Conservation (phyloP, 257 asterid genomes). For the Ehretia macrophylla region DNA sequence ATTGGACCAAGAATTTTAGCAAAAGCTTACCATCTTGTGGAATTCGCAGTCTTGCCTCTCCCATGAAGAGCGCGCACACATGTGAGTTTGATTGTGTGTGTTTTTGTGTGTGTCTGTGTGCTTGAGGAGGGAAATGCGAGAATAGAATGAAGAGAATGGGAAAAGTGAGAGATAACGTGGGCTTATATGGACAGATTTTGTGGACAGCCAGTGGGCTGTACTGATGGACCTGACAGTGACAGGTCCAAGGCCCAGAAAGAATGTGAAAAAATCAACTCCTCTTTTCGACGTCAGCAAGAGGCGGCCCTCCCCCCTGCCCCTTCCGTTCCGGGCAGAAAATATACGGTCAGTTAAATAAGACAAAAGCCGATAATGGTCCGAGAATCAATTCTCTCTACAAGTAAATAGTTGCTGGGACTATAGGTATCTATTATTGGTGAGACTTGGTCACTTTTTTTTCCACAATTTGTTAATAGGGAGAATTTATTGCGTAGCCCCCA, state of each 20-base stretch:
- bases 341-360: not conserved
- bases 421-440: too few relatives aligned
- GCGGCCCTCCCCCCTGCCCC: conserved; percentile 19
- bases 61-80: conserved; percentile 32
- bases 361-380: not conserved
- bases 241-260: conserved; percentile 55
- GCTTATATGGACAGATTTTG: conserved; percentile 33
- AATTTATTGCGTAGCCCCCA: too few relatives aligned
- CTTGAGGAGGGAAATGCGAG: conserved; percentile 1
- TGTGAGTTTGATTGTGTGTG: conserved; percentile 14
- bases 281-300: conserved; percentile 20
- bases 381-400: too few relatives aligned
- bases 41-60: conserved; percentile 37
- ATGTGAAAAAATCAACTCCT: conserved; percentile 13
- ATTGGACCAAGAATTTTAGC: not conserved
- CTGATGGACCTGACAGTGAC: conserved; percentile 53
- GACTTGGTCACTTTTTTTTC: too few relatives aligned
- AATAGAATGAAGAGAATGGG: conserved; percentile 20
- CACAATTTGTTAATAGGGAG: too few relatives aligned
- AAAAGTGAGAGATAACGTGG: conserved; percentile 21
- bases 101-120: not conserved
- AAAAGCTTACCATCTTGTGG: conserved; percentile 42
- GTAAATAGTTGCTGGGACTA: too few relatives aligned
- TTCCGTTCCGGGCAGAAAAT: conserved; percentile 19
- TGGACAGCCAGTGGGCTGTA: conserved; percentile 43